These are phyloP conservation scores for Pseudozyma thailandica DNA, from an alignment of 1,284 basidiomycete genomes.

Conservation along the genomic window DNA sequence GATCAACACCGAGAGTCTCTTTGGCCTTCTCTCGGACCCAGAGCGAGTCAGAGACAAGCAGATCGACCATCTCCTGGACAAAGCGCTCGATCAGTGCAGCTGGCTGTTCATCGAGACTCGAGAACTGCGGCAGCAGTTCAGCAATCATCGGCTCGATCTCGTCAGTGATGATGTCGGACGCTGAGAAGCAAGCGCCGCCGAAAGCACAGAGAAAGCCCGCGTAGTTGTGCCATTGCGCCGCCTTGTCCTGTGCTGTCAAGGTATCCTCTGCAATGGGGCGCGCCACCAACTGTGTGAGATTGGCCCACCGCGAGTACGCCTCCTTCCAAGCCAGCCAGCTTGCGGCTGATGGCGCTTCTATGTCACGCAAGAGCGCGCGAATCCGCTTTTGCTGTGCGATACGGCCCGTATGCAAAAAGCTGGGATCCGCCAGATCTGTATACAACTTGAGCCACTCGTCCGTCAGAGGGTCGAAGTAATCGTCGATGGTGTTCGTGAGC, in stretches of 20 bases:
- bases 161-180: constrained; percentile 17
- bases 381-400: constrained; percentile 83
- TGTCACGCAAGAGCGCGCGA: constrained; percentile 76
- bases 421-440: constrained; percentile 45
- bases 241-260: constrained; percentile 53
- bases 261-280: constrained; percentile 74
- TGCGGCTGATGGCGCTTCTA: constrained; percentile 75
- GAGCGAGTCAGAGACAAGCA: constrained; percentile 63
- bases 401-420: constrained; percentile 71
- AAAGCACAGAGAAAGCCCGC: constrained; percentile 82
- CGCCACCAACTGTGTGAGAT: constrained; percentile 67
- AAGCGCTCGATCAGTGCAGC: constrained; percentile 53
- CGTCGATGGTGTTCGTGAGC: constrained; percentile 13
- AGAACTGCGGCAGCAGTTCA: constrained; percentile 31
- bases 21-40: constrained; percentile 67
- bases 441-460: constrained; percentile 52
- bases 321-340: constrained; percentile 83
- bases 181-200: constrained; percentile 74
- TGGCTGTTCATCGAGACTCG: constrained; percentile 33
- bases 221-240: constrained; percentile 82
- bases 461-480: constrained; percentile 32
- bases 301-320: constrained; percentile 77
- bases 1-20: constrained; percentile 61
- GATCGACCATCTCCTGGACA: constrained; percentile 63
- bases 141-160: constrained; percentile 27